Evolutionary conservation across 1,284 basidiomycete species (phyloP).

Genomic region (Leccinum fallax): DNA sequence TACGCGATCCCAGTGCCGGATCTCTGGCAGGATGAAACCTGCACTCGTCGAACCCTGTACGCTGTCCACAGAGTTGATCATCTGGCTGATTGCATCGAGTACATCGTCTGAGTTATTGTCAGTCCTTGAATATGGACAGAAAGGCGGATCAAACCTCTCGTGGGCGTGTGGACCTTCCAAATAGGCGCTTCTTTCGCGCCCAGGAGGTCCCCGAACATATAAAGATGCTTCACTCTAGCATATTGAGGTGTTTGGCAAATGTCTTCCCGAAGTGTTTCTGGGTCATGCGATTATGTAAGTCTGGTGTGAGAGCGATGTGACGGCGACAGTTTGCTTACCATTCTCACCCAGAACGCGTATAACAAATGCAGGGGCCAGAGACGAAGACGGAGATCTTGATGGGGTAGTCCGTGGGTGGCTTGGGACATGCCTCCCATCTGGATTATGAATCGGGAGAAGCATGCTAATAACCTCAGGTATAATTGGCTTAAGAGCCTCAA

Average conservation of each 20-base stretch:
- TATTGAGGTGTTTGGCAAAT: conserved; percentile 12
- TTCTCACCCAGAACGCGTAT: conserved; percentile 14
- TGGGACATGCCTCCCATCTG: not conserved
- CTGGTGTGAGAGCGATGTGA: not conserved
- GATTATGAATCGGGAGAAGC: conserved; percentile 11
- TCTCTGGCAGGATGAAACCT: conserved; percentile 9
- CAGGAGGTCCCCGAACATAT: conserved; percentile 16
- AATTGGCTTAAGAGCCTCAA: conserved; percentile 8
- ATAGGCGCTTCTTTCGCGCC: conserved; percentile 12
- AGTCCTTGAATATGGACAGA: not conserved
- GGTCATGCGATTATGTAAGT: not conserved
- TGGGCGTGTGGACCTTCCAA: conserved; percentile 14
- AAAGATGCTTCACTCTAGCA: conserved; percentile 11
- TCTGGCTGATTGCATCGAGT: conserved; percentile 14
- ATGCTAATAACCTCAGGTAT: conserved; percentile 13
- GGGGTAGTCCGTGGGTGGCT: not conserved
- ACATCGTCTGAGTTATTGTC: conserved; percentile 7
- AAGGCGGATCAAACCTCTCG: conserved; percentile 7
- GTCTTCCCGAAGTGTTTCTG: conserved; percentile 14
- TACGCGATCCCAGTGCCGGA: conserved; percentile 14
- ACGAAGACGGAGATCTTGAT: conserved; percentile 4
- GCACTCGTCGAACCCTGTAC: conserved; percentile 13
- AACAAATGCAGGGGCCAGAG: conserved; percentile 16
- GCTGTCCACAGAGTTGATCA: conserved; percentile 15
- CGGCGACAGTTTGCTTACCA: not conserved